phyloP scores from a whole-genome alignment of 805 yeast genomes.

The Ogataea paraovalis region DNA sequence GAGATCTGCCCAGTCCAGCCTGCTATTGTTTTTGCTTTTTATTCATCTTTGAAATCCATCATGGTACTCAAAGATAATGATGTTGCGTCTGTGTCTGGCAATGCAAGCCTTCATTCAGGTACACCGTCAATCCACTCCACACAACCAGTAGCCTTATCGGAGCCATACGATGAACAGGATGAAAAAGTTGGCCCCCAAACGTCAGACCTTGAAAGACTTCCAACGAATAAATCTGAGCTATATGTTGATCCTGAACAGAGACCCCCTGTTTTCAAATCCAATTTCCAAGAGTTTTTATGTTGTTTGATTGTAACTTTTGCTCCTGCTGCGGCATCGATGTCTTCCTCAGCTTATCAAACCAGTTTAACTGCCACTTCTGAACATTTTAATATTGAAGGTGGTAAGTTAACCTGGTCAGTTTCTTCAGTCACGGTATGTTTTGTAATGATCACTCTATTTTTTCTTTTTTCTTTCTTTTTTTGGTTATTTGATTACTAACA shows the following conservation, averaged over 20 bases:
- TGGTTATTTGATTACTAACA: too few relatives aligned
- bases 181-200: too few relatives aligned
- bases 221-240: neutral
- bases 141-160: too few relatives aligned
- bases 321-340: constrained; percentile 38
- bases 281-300: constrained; percentile 32
- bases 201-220: neutral
- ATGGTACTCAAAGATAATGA: too few relatives aligned
- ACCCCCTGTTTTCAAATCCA: constrained; percentile 33
- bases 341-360: constrained; percentile 34
- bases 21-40: too few relatives aligned
- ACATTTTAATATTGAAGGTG: constrained; percentile 36
- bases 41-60: too few relatives aligned
- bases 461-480: too few relatives aligned
- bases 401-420: constrained; percentile 41
- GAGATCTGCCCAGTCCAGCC: too few relatives aligned
- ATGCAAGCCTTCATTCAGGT: too few relatives aligned
- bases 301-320: constrained; percentile 35
- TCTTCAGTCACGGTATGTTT: constrained; percentile 30
- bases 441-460: neutral
- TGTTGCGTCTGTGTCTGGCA: too few relatives aligned
- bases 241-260: constrained; percentile 23
- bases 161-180: neutral
- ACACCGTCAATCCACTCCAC: too few relatives aligned
- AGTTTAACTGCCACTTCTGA: constrained; percentile 34